These are phyloP conservation scores for Monilinia vaccinii-corymbosi DNA, from an alignment of 2,329 filamentous ascomycete genomes.

Conservation along the genomic window DNA sequence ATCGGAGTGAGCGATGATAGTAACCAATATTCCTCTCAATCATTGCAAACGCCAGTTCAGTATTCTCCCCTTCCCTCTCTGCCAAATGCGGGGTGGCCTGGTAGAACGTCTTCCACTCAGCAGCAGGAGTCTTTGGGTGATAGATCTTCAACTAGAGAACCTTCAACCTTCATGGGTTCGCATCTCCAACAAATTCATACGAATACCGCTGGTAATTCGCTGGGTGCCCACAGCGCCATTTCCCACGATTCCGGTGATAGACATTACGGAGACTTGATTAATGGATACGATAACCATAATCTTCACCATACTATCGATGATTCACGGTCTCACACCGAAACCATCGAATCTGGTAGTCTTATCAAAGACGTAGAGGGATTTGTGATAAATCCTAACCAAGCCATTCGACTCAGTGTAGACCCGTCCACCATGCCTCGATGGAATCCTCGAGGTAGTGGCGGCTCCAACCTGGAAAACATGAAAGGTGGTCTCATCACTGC, in stretches of 20 bases:
- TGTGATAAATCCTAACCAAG: conserved; percentile 36
- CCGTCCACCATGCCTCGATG: conserved; percentile 43
- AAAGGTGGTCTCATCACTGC: conserved; percentile 43
- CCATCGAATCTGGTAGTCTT: conserved; percentile 31
- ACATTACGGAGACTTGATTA: conserved; percentile 4
- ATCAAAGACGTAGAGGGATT: conserved; percentile 31
- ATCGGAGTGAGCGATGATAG: neutral
- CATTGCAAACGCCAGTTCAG: conserved; percentile 13
- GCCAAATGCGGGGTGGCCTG: conserved; percentile 9
- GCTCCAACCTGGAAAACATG: conserved; percentile 36
- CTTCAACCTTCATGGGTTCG: neutral
- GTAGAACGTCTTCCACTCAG: conserved; percentile 13
- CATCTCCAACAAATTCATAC: conserved; percentile 5
- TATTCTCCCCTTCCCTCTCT: conserved; percentile 4
- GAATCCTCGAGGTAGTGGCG: conserved; percentile 38
- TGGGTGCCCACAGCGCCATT: neutral
- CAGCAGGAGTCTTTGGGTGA: conserved; percentile 6
- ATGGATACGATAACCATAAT: conserved; percentile 16
- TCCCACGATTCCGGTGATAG: neutral
- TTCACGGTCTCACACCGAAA: conserved; percentile 21
- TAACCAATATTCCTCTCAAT: conserved; percentile 3
- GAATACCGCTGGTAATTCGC: neutral
- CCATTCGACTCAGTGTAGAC: conserved; percentile 42
- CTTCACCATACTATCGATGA: conserved; percentile 22
- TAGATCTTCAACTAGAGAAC: conserved; percentile 3